Evolutionary conservation across 176 grass and related monocot genomes (phyloP), one percentile per base, ranked within the genome.

Genomic region (Musa acuminata): DNA sequence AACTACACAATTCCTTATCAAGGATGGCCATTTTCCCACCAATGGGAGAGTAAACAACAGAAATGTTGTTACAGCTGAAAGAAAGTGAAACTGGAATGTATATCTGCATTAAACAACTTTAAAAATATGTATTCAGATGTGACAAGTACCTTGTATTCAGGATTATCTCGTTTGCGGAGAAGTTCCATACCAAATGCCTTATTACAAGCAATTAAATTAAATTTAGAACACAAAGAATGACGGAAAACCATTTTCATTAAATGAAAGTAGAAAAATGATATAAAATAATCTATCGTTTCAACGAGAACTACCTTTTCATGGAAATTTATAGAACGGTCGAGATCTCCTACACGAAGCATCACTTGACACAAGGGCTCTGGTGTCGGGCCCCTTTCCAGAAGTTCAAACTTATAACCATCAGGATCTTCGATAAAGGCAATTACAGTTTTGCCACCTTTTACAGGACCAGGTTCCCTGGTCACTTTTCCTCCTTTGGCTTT

Each of bases 181-280:
- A 99, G 90, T 78, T 99, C 95, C 95, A 99, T 94, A 74, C 95
- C 95, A 89, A 91, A 99, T 80, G 91, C 95, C 95, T 97, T 70
- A 65, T 69, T 81, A 66, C 80, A 86, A 74, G 69, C 43, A 82
- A 78, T 55, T 72, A 53, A 55, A 66, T 83, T 43, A 20, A 50
- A 50, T 70, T 53, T 64, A 63, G 62, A 55, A 68, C 49, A 80
- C n/a, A 35, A 24, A 53, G 20, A 35, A 72, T 8, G 52, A 57
- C 5, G 8, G 57, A 13, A 55, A 23, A 67, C 19, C 16, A 43
- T 68, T 11, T 62, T 17, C 17, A n/a, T 19, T 14, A 62, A 62
- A 13, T 68, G 12, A 81, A 77, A 81, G 9, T 3, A 13, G 64
- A 71, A 72, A 78, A 53, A 49, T 62, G 3, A 63, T 52, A 49